Conservation (phyloP, 305 asterid genomes). For the Fraxinus angustifolia region DNA sequence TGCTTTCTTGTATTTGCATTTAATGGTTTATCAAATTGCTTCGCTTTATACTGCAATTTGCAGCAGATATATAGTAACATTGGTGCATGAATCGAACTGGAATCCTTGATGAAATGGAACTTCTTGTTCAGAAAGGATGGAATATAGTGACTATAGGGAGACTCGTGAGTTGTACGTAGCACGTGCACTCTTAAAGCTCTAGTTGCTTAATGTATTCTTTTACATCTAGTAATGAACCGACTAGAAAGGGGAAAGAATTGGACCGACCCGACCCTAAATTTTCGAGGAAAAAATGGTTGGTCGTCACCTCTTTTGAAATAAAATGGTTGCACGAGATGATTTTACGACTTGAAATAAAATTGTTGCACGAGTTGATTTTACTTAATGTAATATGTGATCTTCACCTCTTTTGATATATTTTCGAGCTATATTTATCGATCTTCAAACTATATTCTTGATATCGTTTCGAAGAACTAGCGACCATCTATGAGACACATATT, state of each 20-base stretch:
- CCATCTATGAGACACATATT: no score
- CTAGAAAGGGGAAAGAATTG: no score
- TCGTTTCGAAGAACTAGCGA: not conserved
- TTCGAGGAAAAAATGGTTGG: not conserved
- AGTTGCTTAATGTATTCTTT: not conserved
- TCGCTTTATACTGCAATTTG: constrained; percentile 5
- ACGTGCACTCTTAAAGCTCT: not conserved
- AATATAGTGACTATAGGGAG: not conserved
- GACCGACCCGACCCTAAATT: not conserved
- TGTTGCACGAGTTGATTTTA: not conserved
- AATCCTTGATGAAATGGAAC: not conserved
- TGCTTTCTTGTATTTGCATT: constrained; percentile 29
- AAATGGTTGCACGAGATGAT: no score
- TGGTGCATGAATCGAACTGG: not conserved
- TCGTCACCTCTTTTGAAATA: no score
- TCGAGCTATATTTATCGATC: not conserved
- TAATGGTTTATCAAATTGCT: constrained; percentile 22
- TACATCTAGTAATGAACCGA: no score
- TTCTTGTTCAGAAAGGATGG: not conserved
- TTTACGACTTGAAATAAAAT: no score
- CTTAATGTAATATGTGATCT: not conserved
- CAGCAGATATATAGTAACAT: not conserved
- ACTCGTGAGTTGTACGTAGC: not conserved
- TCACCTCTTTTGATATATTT: no score
- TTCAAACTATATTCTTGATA: no score